Conservation (phyloP, 306 rosid species). For the Canavalia ensiformis region DNA sequence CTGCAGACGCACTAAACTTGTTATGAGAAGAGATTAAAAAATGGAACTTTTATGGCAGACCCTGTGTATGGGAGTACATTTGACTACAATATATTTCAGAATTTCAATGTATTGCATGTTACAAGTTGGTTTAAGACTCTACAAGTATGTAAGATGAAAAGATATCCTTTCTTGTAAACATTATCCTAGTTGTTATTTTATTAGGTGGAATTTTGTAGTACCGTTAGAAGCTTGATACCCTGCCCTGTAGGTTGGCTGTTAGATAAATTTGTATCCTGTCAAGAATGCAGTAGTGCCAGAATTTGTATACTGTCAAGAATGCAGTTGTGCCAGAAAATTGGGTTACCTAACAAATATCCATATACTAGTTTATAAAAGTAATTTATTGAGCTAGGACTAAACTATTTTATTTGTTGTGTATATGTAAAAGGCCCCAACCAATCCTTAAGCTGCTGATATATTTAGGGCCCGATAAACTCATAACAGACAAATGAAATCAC, state of each 20-base stretch:
- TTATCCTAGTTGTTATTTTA: background rate
- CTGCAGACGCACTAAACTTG: background rate
- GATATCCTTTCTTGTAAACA: background rate
- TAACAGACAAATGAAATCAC: background rate
- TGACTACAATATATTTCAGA: background rate
- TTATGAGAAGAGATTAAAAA: background rate
- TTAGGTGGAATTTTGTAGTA: background rate
- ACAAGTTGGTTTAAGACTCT: background rate
- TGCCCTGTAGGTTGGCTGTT: constrained; percentile 9
- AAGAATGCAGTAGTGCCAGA: background rate
- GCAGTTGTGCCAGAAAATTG: background rate
- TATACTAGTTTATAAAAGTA: background rate
- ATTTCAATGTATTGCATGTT: background rate
- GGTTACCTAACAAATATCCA: constrained; percentile 5
- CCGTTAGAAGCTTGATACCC: background rate
- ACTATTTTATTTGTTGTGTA: background rate
- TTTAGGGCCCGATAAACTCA: background rate
- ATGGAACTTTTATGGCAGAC: background rate
- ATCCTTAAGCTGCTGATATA: constrained; percentile 14
- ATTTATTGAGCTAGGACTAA: background rate
- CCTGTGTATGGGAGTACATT: background rate
- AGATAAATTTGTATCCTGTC: background rate
- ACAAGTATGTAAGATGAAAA: background rate
- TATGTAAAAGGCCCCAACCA: background rate
- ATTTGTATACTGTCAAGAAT: background rate